Conservation (phyloP, 192 early-diverging fungal genomes). For the Spizellomyces punctatus region DNA sequence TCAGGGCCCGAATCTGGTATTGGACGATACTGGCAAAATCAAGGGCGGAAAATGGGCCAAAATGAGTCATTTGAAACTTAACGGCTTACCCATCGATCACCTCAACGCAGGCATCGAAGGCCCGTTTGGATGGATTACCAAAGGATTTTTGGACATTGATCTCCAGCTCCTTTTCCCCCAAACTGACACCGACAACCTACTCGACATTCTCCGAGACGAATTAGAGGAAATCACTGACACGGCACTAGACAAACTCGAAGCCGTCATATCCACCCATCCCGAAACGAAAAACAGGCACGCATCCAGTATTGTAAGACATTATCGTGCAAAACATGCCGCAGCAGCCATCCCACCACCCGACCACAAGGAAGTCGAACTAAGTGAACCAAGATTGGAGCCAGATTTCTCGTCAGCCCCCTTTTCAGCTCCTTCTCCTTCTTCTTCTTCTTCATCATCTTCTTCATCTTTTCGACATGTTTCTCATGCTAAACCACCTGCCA, state of each 20-base stretch:
- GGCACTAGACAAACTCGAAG: constrained; percentile 49
- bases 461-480: neutral
- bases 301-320: constrained; percentile 18
- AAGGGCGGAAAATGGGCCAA: constrained; percentile 42
- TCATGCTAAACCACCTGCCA: constrained; percentile 25
- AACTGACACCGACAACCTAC: constrained; percentile 39
- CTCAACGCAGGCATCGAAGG: constrained; percentile 83
- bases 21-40: constrained; percentile 3
- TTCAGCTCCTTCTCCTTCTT: neutral
- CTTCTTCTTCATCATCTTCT: neutral
- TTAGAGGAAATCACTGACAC: constrained; percentile 41
- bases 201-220: constrained; percentile 49
- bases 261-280: constrained; percentile 34
- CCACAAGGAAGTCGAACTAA: neutral
- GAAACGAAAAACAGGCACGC: constrained; percentile 20
- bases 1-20: constrained; percentile 59
- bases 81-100: constrained; percentile 89
- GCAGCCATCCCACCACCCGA: neutral
- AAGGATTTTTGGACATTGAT: constrained; percentile 82
- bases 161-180: constrained; percentile 56
- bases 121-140: constrained; percentile 93
- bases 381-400: too few relatives aligned
- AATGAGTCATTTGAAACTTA: constrained; percentile 77
- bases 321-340: neutral
- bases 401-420: neutral